phyloP scores from a whole-genome alignment of 2,329 filamentous ascomycete species.

The Colletotrichum tofieldiae region DNA sequence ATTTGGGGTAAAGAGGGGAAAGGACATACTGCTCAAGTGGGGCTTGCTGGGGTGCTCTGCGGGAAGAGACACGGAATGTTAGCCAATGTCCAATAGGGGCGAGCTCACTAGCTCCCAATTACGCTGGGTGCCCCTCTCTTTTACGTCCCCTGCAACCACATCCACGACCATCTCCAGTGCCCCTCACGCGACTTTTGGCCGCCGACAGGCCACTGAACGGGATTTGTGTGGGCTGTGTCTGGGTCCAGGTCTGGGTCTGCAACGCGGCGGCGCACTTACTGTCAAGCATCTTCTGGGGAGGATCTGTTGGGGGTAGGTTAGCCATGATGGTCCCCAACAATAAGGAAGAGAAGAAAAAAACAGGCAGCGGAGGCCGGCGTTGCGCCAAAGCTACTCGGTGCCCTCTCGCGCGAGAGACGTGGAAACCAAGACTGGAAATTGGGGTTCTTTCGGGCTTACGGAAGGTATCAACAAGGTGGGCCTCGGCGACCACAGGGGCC shows the following conservation, averaged over 20 bases:
- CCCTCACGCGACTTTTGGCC: conserved; percentile 41
- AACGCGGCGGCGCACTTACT: conserved; percentile 65
- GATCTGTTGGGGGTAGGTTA: conserved; percentile 60
- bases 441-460: conserved; percentile 62
- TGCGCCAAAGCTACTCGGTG: conserved; percentile 7
- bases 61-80: conserved; percentile 53
- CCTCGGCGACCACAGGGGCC: conserved; percentile 78
- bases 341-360: neutral
- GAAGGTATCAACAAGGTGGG: conserved; percentile 83
- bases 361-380: neutral
- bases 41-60: conserved; percentile 80
- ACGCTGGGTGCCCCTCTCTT: conserved; percentile 34
- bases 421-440: conserved; percentile 17
- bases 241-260: conserved; percentile 24
- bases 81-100: conserved; percentile 44
- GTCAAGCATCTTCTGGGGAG: conserved; percentile 77
- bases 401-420: conserved; percentile 11
- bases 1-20: conserved; percentile 42
- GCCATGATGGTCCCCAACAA: conserved; percentile 33
- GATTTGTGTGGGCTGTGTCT: conserved; percentile 6
- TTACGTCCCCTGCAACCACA: conserved; percentile 11
- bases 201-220: conserved; percentile 26
- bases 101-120: conserved; percentile 26
- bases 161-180: conserved; percentile 34
- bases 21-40: conserved; percentile 73